Evolutionary conservation across 805 yeast species (phyloP), one percentile per base, ranked within the genome.

Genomic region (Ogataea zsoltii): DNA sequence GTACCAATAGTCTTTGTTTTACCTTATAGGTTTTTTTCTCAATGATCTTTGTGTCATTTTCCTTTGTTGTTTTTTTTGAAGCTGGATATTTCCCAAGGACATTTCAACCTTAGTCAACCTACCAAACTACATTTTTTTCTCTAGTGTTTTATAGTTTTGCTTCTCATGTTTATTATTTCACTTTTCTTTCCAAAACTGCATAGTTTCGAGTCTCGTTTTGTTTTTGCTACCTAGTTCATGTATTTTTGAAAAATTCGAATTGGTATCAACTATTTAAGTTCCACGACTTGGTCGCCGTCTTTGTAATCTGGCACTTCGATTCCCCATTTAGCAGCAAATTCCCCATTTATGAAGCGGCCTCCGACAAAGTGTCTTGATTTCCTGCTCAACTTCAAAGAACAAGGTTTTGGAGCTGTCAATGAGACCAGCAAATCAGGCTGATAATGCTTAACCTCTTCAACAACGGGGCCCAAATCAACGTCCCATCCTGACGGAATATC

Each of bases 401-500:
- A 91, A 0, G 95, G 94, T 61, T 94, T 94, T 7, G 99, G 99
- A 0, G 96, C 97, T 0, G 98, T 91, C 39, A 94, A 69, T 41
- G 96, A 85, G 9, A 94, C 82, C 38, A 94, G 70, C 53, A 82
- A 80, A 5, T 75, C 65, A 0, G 97, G 96, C 19, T 70, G 70
- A 15, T 65, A 68, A 13, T 62, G 50, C 9, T 44, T 44, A 7
- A 61, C 59, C 14, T 70, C 58, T 0, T 63, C 67, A 10, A 68
- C 65, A 2, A 63, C 66, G 0, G 94, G 96, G 0, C 99, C 99
- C 7, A 75, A 59, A 58, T 94, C 96, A 10, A 94, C 98, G 60
- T 91, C 92, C 99, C 99, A 94, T 0, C 97, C 96, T 2, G 96
- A 86, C 0, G 99, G 99, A 38, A 92, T 80, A 63, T 94, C 99